phyloP scores from a whole-genome alignment of 441 rosid species.

The Populus hybrid region DNA sequence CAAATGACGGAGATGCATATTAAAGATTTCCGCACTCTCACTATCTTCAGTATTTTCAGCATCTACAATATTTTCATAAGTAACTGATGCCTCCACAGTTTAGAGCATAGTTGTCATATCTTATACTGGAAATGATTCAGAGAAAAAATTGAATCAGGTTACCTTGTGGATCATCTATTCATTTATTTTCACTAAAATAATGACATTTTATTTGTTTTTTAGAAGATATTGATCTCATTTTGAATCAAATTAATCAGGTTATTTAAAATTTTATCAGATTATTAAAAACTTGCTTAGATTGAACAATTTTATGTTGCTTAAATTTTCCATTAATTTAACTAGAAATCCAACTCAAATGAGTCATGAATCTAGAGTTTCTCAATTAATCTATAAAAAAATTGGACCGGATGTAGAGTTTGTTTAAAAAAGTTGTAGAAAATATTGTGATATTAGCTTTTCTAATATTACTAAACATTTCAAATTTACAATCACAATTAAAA shows the following conservation, averaged over 20 bases:
- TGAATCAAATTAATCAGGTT: background rate
- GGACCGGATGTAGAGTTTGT: background rate
- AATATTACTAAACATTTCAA: too few species aligned
- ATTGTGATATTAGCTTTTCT: background rate
- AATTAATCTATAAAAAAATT: background rate
- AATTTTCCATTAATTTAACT: too few species aligned
- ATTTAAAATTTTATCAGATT: too few species aligned
- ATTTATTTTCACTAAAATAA: too few species aligned
- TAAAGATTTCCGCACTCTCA: background rate
- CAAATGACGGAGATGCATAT: slow-evolving; percentile 8
- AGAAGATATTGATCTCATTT: too few species aligned
- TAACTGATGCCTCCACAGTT: background rate
- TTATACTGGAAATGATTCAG: too few species aligned
- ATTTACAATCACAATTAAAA: background rate
- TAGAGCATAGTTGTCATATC: too few species aligned
- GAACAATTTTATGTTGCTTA: background rate
- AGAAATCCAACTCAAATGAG: background rate
- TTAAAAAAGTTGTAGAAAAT: too few species aligned
- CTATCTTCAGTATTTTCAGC: background rate
- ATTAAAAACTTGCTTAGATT: background rate
- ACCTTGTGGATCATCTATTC: too few species aligned
- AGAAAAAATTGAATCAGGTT: too few species aligned
- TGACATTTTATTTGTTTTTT: too few species aligned
- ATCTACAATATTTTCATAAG: background rate
- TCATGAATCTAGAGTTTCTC: background rate